Base-by-base conservation (phyloP, 352 stramenopile genomes). In the Phytophthora tubulina region DNA sequence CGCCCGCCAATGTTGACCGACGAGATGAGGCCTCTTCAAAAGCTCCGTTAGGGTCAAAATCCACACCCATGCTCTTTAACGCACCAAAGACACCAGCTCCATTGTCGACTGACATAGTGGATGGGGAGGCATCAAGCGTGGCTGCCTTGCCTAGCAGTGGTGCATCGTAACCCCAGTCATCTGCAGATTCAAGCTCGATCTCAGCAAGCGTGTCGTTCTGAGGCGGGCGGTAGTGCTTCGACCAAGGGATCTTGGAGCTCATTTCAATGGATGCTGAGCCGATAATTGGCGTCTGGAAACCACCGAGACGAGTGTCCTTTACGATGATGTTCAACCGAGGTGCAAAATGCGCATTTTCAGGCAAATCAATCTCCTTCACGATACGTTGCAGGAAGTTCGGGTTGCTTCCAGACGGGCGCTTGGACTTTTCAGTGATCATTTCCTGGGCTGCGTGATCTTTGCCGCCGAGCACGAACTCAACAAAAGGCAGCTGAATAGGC, bases 381-480 rank as follows among this genome's bases (percentile, higher is more conserved):
- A 98, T 97, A 38, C 89, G 90, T 62, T 97, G 86, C 14, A 97
- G 66, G 64, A 95, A 98, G 68, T 98, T 98, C 8, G 93, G 91
- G 54, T 98, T 94, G 21, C 66, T 84, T 27, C 85, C 88, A 0
- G 82, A 87, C 32, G 92, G 92, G 31, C 87, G 81, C 60, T 95
- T 95, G 2, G 89, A 97, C 46, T 84, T 89, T 44, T 97, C 91
- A 6, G 90, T 95, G 50, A 95, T 89, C 85, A 96, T 95, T 61
- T 96, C 91, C 36, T 95, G 80, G 7, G 77, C 78, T 0, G 86
- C 83, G 17, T 95, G 84, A 10, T 93, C 79, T 52, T 95, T 94
- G 21, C 90, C 88, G 58, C 90, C 91, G 3, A 97, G 75, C 39
- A 97, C 84, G 46, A 98, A 97, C 56, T 97, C 88, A 7, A 97